These are phyloP conservation scores for Smittium mucronatum DNA, from an alignment of 371 early-diverging fungal species.

Conservation along the genomic window DNA sequence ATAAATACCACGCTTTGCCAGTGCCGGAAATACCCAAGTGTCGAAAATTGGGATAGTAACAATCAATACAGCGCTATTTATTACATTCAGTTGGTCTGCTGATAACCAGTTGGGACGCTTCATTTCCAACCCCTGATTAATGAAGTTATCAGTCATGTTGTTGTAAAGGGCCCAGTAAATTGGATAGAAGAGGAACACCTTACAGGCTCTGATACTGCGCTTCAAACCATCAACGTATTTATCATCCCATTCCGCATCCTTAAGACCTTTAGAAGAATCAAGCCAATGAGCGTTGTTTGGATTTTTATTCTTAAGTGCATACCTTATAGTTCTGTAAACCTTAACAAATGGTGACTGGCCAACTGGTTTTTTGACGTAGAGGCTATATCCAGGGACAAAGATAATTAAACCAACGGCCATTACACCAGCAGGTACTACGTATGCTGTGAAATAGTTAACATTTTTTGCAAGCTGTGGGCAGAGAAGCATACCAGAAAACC, in stretches of 20 bases:
- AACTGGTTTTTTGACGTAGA: conserved; percentile 47
- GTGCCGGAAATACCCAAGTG: conserved; percentile 42
- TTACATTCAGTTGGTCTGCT: conserved; percentile 40
- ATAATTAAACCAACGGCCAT: conserved; percentile 48
- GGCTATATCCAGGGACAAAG: conserved; percentile 41
- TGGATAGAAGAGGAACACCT: conserved; percentile 58
- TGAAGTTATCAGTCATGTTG: conserved; percentile 59
- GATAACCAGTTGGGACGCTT: conserved; percentile 41
- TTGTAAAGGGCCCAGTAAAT: conserved; percentile 63
- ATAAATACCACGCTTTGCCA: conserved; percentile 44
- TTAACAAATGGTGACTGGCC: conserved; percentile 45
- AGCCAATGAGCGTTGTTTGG: conserved; percentile 36
- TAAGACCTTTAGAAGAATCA: conserved; percentile 27
- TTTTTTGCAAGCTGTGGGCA: conserved; percentile 39
- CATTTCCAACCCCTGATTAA: conserved; percentile 57
- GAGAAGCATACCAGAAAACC: conserved; percentile 47
- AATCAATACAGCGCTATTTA: conserved; percentile 50
- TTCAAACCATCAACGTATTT: conserved; percentile 52
- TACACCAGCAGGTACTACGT: conserved; percentile 48
- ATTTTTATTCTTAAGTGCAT: conserved; percentile 40
- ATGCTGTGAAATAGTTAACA: conserved; percentile 46
- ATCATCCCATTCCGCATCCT: conserved; percentile 43
- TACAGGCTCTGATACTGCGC: conserved; percentile 47
- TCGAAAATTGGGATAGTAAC: conserved; percentile 60
- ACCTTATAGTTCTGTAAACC: conserved; percentile 37